Evolutionary conservation across 495 filamentous ascomycete species (phyloP).

Genomic region (Lophiostoma macrostomum): DNA sequence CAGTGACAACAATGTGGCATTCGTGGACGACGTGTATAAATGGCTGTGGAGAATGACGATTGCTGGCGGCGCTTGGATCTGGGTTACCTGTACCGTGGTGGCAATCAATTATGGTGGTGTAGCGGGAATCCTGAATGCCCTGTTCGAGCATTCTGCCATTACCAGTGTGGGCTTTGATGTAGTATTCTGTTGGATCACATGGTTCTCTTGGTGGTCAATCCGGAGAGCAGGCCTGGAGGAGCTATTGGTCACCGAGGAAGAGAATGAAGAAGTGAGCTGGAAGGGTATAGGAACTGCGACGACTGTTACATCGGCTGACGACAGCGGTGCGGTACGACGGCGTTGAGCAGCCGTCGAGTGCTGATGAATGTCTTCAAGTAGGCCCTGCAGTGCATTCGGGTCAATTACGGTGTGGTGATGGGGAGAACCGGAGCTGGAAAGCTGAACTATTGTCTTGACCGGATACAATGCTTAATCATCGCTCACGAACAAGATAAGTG

Average conservation of each 20-base stretch:
- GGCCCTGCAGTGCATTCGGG: no score
- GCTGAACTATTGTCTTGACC: neutral
- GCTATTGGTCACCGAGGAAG: neutral
- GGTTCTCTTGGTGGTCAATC: conserved; percentile 15
- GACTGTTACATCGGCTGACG: neutral
- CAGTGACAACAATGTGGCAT: conserved; percentile 2
- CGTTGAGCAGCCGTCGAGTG: no score
- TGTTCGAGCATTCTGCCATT: conserved; percentile 38
- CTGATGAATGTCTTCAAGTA: no score
- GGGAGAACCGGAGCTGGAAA: neutral
- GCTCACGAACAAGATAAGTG: neutral
- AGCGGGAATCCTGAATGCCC: conserved; percentile 1
- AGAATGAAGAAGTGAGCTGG: neutral
- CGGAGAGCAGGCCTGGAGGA: neutral
- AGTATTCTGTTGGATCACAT: conserved; percentile 32
- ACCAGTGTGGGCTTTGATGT: conserved; percentile 37
- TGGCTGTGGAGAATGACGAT: conserved; percentile 15
- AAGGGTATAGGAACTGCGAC: neutral
- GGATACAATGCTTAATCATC: neutral
- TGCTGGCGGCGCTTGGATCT: conserved; percentile 1
- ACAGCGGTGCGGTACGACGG: conserved; percentile 6
- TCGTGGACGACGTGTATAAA: conserved; percentile 3
- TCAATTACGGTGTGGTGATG: no score
- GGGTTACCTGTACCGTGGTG: neutral
- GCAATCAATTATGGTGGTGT: conserved; percentile 14